A percentile compares a stretch with the other conserved stretches of the same genome.
These are phyloP conservation scores for Clohesyomyces aquaticus DNA, from an alignment of 495 filamentous ascomycete genomes.

Conservation along the genomic window DNA sequence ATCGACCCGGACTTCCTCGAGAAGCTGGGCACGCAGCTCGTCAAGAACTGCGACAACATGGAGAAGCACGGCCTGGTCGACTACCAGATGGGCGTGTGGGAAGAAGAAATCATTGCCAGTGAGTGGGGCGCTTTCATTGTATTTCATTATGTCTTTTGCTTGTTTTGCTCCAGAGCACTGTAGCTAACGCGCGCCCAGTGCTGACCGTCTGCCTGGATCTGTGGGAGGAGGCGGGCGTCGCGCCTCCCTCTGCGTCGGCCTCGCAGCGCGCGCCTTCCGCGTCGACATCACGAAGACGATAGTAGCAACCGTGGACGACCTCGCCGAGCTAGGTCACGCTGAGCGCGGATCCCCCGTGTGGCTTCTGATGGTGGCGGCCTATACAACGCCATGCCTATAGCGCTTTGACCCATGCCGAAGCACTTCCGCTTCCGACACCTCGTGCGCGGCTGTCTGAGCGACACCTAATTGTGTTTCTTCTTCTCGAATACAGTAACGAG, in stretches of 20 bases:
- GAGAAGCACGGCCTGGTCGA: conserved; percentile 91
- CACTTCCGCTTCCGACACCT: not conserved
- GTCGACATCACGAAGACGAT: conserved; percentile 35
- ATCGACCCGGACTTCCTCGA: conserved; percentile 71
- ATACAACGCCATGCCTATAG: conserved; percentile 6
- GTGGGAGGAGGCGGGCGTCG: conserved; percentile 21
- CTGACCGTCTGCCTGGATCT: conserved; percentile 34
- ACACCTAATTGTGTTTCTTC: conserved; percentile 7
- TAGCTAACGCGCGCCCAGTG: conserved; percentile 24
- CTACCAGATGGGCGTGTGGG: conserved; percentile 95
- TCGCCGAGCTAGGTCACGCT: not conserved
- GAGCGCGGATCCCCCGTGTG: conserved; percentile 9
- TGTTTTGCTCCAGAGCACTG: not conserved
- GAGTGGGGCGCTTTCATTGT: not conserved
- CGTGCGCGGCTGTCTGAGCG: conserved; percentile 11
- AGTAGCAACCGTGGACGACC: too few relatives aligned
- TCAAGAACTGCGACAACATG: conserved; percentile 80
- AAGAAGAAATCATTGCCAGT: conserved; percentile 78
- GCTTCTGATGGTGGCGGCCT: conserved; percentile 30
- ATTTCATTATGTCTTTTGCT: too few relatives aligned
- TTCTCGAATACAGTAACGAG: conserved; percentile 6
- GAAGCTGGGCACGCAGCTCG: conserved; percentile 78
- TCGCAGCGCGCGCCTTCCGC: conserved; percentile 20
- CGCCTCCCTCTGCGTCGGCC: conserved; percentile 11
- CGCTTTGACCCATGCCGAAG: conserved; percentile 13